Conservation (phyloP, 768 basidiomycete species). For the Arthromyces matolae region DNA sequence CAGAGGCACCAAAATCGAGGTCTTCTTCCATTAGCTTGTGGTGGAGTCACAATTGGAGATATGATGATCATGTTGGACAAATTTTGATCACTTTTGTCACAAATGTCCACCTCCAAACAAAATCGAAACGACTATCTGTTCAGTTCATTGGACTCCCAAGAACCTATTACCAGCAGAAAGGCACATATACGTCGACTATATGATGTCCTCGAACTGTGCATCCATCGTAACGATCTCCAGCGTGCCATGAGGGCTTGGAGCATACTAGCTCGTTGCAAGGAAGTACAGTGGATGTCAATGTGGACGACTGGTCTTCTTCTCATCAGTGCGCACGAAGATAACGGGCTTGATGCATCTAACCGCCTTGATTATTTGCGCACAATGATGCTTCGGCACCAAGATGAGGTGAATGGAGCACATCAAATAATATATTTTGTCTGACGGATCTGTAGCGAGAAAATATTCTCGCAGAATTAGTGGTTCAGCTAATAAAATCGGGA, state of each 20-base stretch:
- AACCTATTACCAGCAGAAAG: constrained; percentile 54
- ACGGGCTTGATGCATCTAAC: constrained; percentile 26
- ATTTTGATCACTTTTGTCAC: too few species aligned
- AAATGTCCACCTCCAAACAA: too few species aligned
- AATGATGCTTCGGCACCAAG: constrained; percentile 68
- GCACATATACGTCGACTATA: constrained; percentile 71
- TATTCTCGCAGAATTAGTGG: constrained; percentile 72
- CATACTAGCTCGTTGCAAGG: constrained; percentile 72
- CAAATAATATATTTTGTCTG: neutral
- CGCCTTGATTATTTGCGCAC: constrained; percentile 59
- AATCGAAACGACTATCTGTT: constrained; percentile 52
- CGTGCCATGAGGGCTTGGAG: constrained; percentile 71
- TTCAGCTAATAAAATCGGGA: constrained; percentile 56
- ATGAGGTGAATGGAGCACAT: constrained; percentile 48
- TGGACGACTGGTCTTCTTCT: constrained; percentile 69
- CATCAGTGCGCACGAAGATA: constrained; percentile 33
- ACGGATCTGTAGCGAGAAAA: constrained; percentile 53
- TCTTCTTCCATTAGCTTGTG: too few species aligned
- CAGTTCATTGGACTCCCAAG: constrained; percentile 47
- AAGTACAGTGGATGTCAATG: constrained; percentile 68
- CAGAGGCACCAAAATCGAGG: constrained; percentile 58
- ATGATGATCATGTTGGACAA: too few species aligned
- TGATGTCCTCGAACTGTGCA: constrained; percentile 68
- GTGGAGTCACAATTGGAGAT: too few species aligned
- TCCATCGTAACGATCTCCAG: constrained; percentile 61